Evolutionary conservation across 2,329 filamentous ascomycete genomes (phyloP), one percentile per base, ranked within the genome.

Genomic region (Penicillium fuscoglaucum): DNA sequence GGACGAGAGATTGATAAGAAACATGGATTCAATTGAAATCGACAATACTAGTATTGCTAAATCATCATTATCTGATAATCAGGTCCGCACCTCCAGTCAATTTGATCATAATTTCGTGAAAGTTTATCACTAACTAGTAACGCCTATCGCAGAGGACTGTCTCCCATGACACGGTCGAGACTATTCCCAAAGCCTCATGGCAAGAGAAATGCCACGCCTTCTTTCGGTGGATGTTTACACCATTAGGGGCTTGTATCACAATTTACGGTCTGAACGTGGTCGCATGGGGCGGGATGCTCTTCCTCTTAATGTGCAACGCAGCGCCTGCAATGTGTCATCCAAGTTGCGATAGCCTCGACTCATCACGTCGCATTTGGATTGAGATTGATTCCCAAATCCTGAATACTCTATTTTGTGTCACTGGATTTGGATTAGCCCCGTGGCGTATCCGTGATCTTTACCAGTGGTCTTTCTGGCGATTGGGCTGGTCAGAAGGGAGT

Each of bases 221-320:
- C 19, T 29, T 28, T 33, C 46, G 84, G 52, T 96, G 91, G 78
- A 84, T 89, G 66, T 78, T 84, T 39, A 96, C 90, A 0, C 89
- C 89, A 0, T 74, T 90, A 55, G 91, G 91, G 3, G 91, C 95
- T 71, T 78, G 90, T 54, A 84, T 93, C 41, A 89, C 87, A 2
- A 73, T 96, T 6, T 96, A 96, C 74, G 86, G 88, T 13, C 82
- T 95, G 57, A 93, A 93, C 63, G 84, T 96, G 21, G 85, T 96
- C 10, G 92, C 90, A 0, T 96, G 91, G 91, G 91, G 91, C 52
- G 91, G 89, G 58, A 96, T 96, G 91, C 82, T 96, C 35, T 96
- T 96, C 76, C 79, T 96, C 19, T 80, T 96, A 2, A 84, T 96
- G 28, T 89, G 87, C 78, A 90, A 91, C 68, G 90, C 82, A 26